Evolutionary conservation across 495 filamentous ascomycete genomes (phyloP).

Genomic region (Cercophora sp.): DNA sequence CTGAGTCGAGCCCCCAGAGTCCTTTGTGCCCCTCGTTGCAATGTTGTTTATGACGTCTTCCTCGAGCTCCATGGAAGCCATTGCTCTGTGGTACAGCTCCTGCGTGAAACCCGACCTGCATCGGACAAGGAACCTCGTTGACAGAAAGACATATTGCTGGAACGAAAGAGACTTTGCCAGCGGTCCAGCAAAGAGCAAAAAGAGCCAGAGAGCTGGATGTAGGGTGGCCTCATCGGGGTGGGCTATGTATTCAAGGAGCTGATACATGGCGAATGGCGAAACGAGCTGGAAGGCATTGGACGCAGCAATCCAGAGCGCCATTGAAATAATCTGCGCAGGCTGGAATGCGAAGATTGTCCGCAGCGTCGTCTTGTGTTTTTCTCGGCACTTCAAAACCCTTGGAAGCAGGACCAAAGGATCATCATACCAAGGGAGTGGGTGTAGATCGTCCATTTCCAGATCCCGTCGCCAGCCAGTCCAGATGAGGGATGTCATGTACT

Average conservation of each 20-base stretch:
- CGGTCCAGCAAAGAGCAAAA: slow-evolving; percentile 43
- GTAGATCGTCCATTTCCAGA: slow-evolving; percentile 44
- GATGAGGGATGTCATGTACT: slow-evolving; percentile 47
- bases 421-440: slow-evolving; percentile 48
- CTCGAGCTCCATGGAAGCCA: slow-evolving; percentile 43
- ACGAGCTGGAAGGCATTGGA: slow-evolving; percentile 38
- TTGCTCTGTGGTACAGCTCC: slow-evolving; percentile 48
- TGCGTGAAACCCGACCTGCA: slow-evolving; percentile 46
- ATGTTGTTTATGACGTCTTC: slow-evolving; percentile 36
- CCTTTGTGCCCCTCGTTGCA: slow-evolving; percentile 22
- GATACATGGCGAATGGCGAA: slow-evolving; percentile 43
- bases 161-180: slow-evolving; percentile 38
- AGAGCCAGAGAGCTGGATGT: slow-evolving; percentile 43
- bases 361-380: slow-evolving; percentile 37
- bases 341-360: slow-evolving; percentile 39
- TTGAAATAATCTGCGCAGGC: slow-evolving; percentile 33
- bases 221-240: slow-evolving; percentile 29
- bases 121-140: slow-evolving; percentile 43
- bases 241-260: slow-evolving; percentile 39
- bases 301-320: slow-evolving; percentile 34
- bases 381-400: slow-evolving; percentile 35
- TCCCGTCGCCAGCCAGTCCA: slow-evolving; percentile 38
- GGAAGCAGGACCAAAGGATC: slow-evolving; percentile 40
- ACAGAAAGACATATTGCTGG: slow-evolving; percentile 48
- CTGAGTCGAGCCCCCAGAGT: slow-evolving; percentile 22